phyloP scores from a whole-genome alignment of 163 green algal genomes.

The Prototheca wickerhamii region DNA sequence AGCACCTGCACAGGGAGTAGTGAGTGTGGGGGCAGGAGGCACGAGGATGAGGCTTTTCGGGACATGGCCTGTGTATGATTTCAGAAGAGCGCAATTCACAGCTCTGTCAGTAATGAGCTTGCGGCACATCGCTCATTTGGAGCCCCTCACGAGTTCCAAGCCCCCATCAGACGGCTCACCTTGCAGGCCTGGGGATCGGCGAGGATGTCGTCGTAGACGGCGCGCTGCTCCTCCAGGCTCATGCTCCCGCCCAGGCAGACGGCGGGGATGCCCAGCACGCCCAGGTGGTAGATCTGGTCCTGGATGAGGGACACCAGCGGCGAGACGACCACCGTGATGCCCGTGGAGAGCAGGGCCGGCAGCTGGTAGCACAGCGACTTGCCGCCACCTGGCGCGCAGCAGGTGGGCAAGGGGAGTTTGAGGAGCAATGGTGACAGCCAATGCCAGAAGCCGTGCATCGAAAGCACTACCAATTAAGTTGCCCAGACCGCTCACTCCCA shows the following conservation, averaged over 20 bases:
- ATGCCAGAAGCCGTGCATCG: too few species aligned
- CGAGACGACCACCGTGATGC: conserved; percentile 85
- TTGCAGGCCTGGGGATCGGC: conserved; percentile 4
- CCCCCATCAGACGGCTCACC: background rate
- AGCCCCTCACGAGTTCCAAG: background rate
- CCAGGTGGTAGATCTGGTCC: conserved; percentile 80
- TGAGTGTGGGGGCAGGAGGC: background rate
- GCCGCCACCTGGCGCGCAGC: conserved; percentile 39
- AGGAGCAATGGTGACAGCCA: too few species aligned
- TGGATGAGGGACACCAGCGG: conserved; percentile 92
- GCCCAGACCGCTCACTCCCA: too few species aligned
- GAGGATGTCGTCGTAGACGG: conserved; percentile 31
- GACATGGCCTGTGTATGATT: too few species aligned
- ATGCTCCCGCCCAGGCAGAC: conserved; percentile 43
- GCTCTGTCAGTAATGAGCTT: too few species aligned
- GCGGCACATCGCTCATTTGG: too few species aligned
- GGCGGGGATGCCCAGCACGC: conserved; percentile 49
- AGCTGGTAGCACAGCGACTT: conserved; percentile 69
- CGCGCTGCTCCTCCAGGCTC: conserved; percentile 36
- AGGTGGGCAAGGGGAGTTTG: background rate
- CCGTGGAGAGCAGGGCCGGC: conserved; percentile 52
- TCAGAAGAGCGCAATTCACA: too few species aligned
- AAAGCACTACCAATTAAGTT: too few species aligned
- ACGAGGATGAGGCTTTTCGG: background rate
- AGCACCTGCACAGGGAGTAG: conserved; percentile 62